phyloP scores from a whole-genome alignment of 129 eudicot species.

The Dittrichia graveolens region DNA sequence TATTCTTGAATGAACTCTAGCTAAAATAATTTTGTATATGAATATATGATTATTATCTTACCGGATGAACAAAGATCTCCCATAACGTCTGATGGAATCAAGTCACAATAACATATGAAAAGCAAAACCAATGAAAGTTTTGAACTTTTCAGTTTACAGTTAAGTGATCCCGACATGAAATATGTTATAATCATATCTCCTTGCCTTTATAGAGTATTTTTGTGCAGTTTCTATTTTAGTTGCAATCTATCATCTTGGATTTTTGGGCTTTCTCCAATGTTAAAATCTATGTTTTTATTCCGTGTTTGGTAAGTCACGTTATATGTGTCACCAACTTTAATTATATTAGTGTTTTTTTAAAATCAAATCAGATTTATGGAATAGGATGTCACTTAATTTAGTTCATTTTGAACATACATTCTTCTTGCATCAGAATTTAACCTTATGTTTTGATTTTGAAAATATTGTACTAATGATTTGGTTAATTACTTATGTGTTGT shows the following conservation, averaged over 20 bases:
- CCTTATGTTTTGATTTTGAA: background rate
- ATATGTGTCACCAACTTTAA: no score
- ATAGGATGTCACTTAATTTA: background rate
- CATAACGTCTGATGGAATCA: no score
- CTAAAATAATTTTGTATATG: no score
- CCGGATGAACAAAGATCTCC: no score
- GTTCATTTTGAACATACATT: background rate
- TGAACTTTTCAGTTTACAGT: background rate
- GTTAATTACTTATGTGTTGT: background rate
- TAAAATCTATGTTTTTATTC: background rate
- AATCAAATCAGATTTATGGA: background rate
- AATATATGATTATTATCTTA: no score
- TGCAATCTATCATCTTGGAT: background rate
- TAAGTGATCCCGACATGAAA: background rate
- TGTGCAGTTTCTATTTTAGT: background rate
- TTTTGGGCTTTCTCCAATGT: conserved; percentile 6
- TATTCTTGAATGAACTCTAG: no score
- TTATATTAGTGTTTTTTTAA: background rate
- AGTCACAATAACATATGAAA: background rate
- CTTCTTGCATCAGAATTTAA: background rate
- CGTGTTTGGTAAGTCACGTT: no score
- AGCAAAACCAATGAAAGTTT: background rate
- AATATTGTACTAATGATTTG: background rate
- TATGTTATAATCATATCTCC: background rate
- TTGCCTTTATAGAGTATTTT: background rate